Conservation (phyloP, 768 basidiomycete species). For the Auricularia cornea region DNA sequence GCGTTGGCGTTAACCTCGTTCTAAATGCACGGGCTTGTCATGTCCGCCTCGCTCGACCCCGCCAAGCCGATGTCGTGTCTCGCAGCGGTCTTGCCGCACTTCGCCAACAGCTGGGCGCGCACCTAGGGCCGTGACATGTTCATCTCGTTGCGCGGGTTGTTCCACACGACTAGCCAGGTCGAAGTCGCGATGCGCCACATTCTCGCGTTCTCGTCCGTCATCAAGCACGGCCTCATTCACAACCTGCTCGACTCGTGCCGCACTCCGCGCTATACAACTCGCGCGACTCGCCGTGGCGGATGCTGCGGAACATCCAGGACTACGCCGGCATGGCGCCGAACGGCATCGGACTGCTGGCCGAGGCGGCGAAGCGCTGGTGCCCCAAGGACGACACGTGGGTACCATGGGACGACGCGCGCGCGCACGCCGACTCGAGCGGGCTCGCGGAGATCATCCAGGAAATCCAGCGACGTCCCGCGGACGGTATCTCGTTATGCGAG, state of each 20-base stretch:
- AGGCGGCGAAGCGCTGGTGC: slow-evolving; percentile 85
- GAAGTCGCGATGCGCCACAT: slow-evolving; percentile 31
- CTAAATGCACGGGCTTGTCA: slow-evolving; percentile 87
- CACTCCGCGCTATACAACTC: slow-evolving; percentile 92
- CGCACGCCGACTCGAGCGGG: slow-evolving; percentile 73
- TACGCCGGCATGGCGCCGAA: slow-evolving; percentile 79
- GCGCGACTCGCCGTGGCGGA: slow-evolving; percentile 98
- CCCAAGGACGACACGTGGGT: slow-evolving; percentile 93
- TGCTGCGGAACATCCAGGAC: slow-evolving; percentile 97
- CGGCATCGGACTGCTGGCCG: slow-evolving; percentile 70
- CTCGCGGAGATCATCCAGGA: slow-evolving; percentile 96
- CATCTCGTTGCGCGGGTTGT: slow-evolving; percentile 87
- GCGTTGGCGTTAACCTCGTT: slow-evolving; percentile 77
- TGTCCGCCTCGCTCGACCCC: slow-evolving; percentile 84
- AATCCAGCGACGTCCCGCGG: slow-evolving; percentile 86
- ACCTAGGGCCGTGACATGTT: slow-evolving; percentile 96
- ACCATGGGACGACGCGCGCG: slow-evolving; percentile 75
- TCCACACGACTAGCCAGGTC: slow-evolving; percentile 50
- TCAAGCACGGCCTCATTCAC: slow-evolving; percentile 95
- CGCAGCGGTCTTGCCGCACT: slow-evolving; percentile 94
- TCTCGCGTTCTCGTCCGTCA: slow-evolving; percentile 8
- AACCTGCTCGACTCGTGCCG: slow-evolving; percentile 88
- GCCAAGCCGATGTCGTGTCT: slow-evolving; percentile 63
- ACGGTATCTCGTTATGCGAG: slow-evolving; percentile 90
- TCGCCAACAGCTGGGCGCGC: slow-evolving; percentile 86